Evolutionary conservation across 352 stramenopile species (phyloP).

Genomic region (Globisporangium uncinulatum): DNA sequence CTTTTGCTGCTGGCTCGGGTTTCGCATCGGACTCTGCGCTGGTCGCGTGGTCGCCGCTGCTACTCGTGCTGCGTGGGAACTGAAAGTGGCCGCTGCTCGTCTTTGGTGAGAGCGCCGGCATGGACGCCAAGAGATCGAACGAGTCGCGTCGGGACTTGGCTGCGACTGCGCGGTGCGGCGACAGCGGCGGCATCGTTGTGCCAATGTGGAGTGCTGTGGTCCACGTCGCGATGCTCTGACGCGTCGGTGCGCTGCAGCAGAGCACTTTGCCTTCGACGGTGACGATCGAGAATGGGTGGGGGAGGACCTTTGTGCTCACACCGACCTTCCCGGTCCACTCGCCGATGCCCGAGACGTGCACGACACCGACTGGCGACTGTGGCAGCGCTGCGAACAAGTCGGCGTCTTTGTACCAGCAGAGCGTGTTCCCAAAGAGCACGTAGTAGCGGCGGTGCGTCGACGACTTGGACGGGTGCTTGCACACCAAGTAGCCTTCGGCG

Average conservation of each 20-base stretch:
- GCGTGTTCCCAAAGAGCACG: conserved; percentile 67
- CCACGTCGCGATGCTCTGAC: conserved; percentile 64
- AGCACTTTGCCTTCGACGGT: conserved; percentile 71
- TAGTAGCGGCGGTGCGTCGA: conserved; percentile 77
- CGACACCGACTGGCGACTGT: conserved; percentile 43
- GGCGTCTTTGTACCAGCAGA: conserved; percentile 77
- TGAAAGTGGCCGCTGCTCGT: conserved; percentile 7
- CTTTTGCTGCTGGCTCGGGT: neutral
- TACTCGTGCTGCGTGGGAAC: conserved; percentile 2
- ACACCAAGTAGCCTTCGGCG: conserved; percentile 64
- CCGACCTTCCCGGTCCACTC: conserved; percentile 66
- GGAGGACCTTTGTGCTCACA: conserved; percentile 39
- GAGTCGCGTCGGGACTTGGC: conserved; percentile 62
- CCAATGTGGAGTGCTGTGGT: conserved; percentile 65
- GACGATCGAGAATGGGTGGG: conserved; percentile 47
- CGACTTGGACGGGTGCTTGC: conserved; percentile 51
- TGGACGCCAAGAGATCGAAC: conserved; percentile 50
- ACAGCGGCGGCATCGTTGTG: conserved; percentile 69
- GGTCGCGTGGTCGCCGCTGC: neutral
- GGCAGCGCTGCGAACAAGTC: conserved; percentile 49
- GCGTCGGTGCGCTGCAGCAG: conserved; percentile 51
- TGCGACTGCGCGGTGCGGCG: conserved; percentile 57
- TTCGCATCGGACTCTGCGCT: neutral
- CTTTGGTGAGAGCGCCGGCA: conserved; percentile 9
- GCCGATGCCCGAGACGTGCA: conserved; percentile 52